A percentile compares a stretch with the other conserved stretches of the same genome.
These are phyloP conservation scores for Clonostachys solani DNA, from an alignment of 2,329 filamentous ascomycete species.

Conservation along the genomic window DNA sequence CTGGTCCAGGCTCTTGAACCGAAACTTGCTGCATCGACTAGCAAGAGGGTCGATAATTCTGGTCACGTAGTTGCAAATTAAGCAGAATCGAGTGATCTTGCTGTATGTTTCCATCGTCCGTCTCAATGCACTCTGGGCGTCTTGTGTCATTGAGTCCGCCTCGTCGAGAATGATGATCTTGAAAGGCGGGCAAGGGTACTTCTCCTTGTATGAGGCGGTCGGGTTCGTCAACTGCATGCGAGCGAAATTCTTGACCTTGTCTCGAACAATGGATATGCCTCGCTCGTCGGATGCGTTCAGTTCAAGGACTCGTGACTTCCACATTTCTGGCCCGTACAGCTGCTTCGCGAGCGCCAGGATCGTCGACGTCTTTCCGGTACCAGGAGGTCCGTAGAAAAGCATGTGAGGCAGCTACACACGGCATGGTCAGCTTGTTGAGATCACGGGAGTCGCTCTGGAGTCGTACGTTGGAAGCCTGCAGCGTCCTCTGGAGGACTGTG, in stretches of 20 bases:
- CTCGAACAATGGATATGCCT: constrained; percentile 92
- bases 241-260: constrained; percentile 98
- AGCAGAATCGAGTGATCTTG: constrained; percentile 93
- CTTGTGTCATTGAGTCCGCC: constrained; percentile 98
- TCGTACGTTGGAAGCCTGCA: constrained; percentile 86
- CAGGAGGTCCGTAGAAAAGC: constrained; percentile 97
- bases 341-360: constrained; percentile 96
- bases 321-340: constrained; percentile 91
- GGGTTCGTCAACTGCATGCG: constrained; percentile 89
- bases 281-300: constrained; percentile 99
- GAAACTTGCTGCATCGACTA: constrained; percentile 90
- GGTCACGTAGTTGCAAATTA: constrained; percentile 98
- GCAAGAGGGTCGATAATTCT: constrained; percentile 96
- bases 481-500: constrained; percentile 82
- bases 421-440: background rate
- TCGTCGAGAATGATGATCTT: constrained; percentile 99
- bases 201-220: constrained; percentile 60
- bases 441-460: no score
- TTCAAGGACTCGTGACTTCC: constrained; percentile 93
- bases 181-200: constrained; percentile 93
- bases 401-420: constrained; percentile 80
- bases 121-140: constrained; percentile 87
- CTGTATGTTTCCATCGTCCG: constrained; percentile 98
- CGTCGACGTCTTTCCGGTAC: constrained; percentile 96
- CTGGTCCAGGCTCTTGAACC: constrained; percentile 94